phyloP scores from a whole-genome alignment of 2,329 filamentous ascomycete species.

The Pseudogymnoascus sp. region DNA sequence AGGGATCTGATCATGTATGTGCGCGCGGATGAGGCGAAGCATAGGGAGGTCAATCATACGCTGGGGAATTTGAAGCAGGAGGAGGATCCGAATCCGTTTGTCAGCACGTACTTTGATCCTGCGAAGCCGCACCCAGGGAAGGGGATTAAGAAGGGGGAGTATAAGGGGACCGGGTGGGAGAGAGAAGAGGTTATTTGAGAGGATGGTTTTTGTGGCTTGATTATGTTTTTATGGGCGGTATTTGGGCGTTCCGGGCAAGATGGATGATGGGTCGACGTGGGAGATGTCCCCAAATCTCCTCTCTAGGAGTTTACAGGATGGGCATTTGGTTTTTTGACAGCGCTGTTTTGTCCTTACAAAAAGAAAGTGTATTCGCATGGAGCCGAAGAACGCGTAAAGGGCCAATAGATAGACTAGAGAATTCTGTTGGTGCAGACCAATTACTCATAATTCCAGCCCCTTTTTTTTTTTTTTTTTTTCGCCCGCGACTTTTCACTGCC shows the following conservation, averaged over 20 bases:
- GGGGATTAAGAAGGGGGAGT: slow-evolving; percentile 47
- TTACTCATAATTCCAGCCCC: not conserved
- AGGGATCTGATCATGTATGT: slow-evolving; percentile 81
- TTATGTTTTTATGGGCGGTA: not conserved
- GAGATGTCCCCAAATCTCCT: not conserved
- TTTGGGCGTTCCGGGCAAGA: not conserved
- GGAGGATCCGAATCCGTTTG: slow-evolving; percentile 86
- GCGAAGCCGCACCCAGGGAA: slow-evolving; percentile 61
- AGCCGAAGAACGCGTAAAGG: not conserved
- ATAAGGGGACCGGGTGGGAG: slow-evolving; percentile 70
- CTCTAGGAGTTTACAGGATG: not conserved
- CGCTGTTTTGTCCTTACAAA: not conserved
- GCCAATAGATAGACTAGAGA: not conserved
- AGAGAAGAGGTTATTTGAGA: slow-evolving; percentile 64
- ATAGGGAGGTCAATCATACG: slow-evolving; percentile 94
- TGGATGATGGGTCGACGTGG: not conserved
- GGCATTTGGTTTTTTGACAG: not conserved
- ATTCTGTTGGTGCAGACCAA: not conserved
- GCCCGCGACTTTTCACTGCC: not conserved
- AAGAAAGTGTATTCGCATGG: not conserved
- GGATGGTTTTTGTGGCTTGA: not conserved
- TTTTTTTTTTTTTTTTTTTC: not conserved
- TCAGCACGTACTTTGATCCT: slow-evolving; percentile 68
- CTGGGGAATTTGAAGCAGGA: slow-evolving; percentile 79
- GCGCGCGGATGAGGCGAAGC: slow-evolving; percentile 79